Evolutionary conservation across 176 grass and related monocot species (phyloP).

Genomic region (Oryza officinalis): DNA sequence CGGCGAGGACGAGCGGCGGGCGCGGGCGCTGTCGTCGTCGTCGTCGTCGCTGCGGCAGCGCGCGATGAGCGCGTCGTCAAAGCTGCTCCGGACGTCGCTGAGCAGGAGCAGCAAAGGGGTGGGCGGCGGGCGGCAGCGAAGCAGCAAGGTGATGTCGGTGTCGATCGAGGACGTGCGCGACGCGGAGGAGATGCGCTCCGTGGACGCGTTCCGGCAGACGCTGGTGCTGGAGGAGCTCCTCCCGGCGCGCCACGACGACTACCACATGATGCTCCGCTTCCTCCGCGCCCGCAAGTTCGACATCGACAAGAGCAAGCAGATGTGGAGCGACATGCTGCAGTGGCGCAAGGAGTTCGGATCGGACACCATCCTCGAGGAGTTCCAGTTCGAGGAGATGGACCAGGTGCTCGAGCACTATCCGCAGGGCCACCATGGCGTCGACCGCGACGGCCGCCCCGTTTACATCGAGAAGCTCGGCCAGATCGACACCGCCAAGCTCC

Average conservation of each 20-base stretch:
- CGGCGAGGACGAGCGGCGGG: conserved; percentile 26
- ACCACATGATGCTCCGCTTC: conserved; percentile 99
- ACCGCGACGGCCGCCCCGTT: conserved; percentile 80
- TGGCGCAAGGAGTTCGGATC: conserved; percentile 87
- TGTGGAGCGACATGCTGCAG: conserved; percentile 88
- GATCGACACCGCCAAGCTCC: conserved; percentile 85
- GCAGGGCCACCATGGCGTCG: conserved; percentile 94
- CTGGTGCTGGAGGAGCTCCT: conserved; percentile 95
- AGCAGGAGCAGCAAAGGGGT: conserved; percentile 33
- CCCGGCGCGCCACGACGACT: conserved; percentile 89
- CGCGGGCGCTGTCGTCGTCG: conserved; percentile 19
- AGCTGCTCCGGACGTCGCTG: conserved; percentile 77
- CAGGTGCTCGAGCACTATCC: conserved; percentile 94
- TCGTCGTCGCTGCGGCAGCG: conserved; percentile 63
- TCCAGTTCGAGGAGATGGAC: conserved; percentile 80
- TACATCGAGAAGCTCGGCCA: conserved; percentile 90
- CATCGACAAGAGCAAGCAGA: conserved; percentile 88
- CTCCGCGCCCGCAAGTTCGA: conserved; percentile 86
- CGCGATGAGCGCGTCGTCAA: conserved; percentile 82
- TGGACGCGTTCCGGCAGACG: conserved; percentile 94
- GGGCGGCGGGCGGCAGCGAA: conserved; percentile 56
- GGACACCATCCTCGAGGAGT: conserved; percentile 83
- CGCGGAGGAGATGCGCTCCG: conserved; percentile 80
- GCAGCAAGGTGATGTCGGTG: conserved; percentile 95
- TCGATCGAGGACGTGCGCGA: conserved; percentile 93